Evolutionary conservation across 352 stramenopile genomes (phyloP).

Genomic region (Halophytophthora batemanensis): DNA sequence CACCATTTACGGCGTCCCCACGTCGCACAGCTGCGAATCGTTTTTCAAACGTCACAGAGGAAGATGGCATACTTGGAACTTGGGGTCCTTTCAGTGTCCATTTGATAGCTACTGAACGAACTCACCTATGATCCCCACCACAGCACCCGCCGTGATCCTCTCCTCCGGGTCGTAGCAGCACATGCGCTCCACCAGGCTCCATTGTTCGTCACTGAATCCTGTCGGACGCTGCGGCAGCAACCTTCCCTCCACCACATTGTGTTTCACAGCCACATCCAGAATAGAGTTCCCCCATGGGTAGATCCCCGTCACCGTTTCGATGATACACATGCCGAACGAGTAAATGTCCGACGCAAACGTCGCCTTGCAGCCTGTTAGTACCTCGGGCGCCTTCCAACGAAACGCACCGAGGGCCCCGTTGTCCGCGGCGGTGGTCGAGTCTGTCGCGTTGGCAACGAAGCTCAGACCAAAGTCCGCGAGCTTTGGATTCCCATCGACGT

Average conservation of each 20-base stretch:
- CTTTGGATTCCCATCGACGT: slow-evolving; percentile 19
- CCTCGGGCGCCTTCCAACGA: too few relatives aligned
- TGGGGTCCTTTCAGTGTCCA: too few relatives aligned
- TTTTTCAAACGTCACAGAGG: too few relatives aligned
- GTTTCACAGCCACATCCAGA: slow-evolving; percentile 4
- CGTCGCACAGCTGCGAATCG: too few relatives aligned
- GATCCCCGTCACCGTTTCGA: slow-evolving; percentile 7
- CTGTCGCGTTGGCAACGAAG: neutral
- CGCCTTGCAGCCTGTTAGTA: too few relatives aligned
- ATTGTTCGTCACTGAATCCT: slow-evolving; percentile 14
- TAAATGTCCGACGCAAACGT: too few relatives aligned
- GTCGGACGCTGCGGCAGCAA: neutral
- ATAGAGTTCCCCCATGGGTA: slow-evolving; percentile 5
- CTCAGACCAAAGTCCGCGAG: slow-evolving; percentile 25
- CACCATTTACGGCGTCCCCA: too few relatives aligned
- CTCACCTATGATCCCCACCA: neutral
- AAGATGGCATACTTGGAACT: too few relatives aligned
- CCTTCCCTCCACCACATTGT: slow-evolving; percentile 2
- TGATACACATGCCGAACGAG: too few relatives aligned
- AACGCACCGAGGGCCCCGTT: slow-evolving; percentile 2
- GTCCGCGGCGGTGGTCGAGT: neutral
- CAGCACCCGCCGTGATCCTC: too few relatives aligned
- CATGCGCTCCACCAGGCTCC: slow-evolving; percentile 9
- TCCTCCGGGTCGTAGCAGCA: too few relatives aligned
- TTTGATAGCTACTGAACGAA: too few relatives aligned